These are phyloP conservation scores for Neoascochyta sp. DNA, from an alignment of 2,329 filamentous ascomycete species.

Conservation along the genomic window DNA sequence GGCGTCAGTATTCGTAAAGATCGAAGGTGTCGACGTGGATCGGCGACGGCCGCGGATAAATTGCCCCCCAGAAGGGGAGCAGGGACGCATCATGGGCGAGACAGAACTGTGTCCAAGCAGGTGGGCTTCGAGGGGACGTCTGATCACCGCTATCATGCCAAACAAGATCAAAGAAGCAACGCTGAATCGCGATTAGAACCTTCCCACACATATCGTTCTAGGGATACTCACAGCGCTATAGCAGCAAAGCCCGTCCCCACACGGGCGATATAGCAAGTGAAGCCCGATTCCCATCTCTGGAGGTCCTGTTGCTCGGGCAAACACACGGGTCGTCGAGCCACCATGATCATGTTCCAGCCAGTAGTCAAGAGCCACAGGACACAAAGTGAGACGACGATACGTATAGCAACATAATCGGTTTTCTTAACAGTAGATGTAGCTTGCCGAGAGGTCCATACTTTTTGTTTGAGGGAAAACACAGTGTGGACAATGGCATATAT, in stretches of 20 bases:
- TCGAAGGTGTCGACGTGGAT: constrained; percentile 19
- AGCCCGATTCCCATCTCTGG: constrained; percentile 32
- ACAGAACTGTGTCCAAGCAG: constrained; percentile 27
- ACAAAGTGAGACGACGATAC: constrained; percentile 30
- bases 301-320: constrained; percentile 16
- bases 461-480: constrained; percentile 32
- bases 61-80: too few species aligned
- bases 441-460: constrained; percentile 25
- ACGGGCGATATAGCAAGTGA: constrained; percentile 30
- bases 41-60: constrained; percentile 4
- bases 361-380: constrained; percentile 37
- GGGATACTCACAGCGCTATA: constrained; percentile 29
- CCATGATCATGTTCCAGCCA: constrained; percentile 41
- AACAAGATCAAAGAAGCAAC: constrained; percentile 33
- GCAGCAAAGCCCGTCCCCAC: constrained; percentile 31
- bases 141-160: constrained; percentile 29
- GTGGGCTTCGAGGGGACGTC: constrained; percentile 39
- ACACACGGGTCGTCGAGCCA: constrained; percentile 37
- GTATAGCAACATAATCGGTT: constrained; percentile 33
- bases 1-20: constrained; percentile 22
- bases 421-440: constrained; percentile 24
- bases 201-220: neutral
- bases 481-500: constrained; percentile 36
- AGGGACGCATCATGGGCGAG: too few species aligned
- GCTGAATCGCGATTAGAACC: too few species aligned